Conservation (phyloP, 1,284 basidiomycete genomes). For the Puccinia polysora region DNA sequence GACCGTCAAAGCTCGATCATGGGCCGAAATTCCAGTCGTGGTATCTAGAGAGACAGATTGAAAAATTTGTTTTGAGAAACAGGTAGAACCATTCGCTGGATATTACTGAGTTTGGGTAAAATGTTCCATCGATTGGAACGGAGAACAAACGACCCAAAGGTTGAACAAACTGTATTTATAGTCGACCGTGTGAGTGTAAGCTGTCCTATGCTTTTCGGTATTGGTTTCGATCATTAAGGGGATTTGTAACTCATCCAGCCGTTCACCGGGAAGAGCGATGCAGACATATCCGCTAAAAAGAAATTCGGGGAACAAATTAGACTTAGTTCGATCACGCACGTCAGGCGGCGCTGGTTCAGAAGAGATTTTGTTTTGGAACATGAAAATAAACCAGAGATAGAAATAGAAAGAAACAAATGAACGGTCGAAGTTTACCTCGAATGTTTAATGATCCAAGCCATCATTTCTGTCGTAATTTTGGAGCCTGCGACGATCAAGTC, state of each 20-base stretch:
- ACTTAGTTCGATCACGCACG: too few species aligned
- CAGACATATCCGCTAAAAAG: slow-evolving; percentile 85
- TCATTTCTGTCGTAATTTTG: slow-evolving; percentile 82
- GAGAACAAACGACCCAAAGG: too few species aligned
- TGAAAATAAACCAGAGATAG: too few species aligned
- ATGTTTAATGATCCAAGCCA: slow-evolving; percentile 98
- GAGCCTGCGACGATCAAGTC: slow-evolving; percentile 81
- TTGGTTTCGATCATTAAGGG: slow-evolving; percentile 91
- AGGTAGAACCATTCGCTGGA: too few species aligned
- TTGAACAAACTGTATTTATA: slow-evolving; percentile 84
- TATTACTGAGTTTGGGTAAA: too few species aligned
- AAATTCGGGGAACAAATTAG: too few species aligned
- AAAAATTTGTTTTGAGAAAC: slow-evolving; percentile 1
- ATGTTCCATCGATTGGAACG: too few species aligned
- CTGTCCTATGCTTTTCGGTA: slow-evolving; percentile 84
- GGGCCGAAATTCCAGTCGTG: slow-evolving; percentile 92
- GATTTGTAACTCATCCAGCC: slow-evolving; percentile 74
- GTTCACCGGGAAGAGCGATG: slow-evolving; percentile 70
- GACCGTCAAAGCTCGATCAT: slow-evolving; percentile 83
- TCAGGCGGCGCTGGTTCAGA: too few species aligned
- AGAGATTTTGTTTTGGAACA: too few species aligned
- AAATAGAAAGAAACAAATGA: not conserved
- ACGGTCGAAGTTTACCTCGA: slow-evolving; percentile 64
- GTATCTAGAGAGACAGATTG: slow-evolving; percentile 60
- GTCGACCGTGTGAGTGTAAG: slow-evolving; percentile 95